Conservation (phyloP, 768 basidiomycete genomes). For the Xerocomellus dryophilus region DNA sequence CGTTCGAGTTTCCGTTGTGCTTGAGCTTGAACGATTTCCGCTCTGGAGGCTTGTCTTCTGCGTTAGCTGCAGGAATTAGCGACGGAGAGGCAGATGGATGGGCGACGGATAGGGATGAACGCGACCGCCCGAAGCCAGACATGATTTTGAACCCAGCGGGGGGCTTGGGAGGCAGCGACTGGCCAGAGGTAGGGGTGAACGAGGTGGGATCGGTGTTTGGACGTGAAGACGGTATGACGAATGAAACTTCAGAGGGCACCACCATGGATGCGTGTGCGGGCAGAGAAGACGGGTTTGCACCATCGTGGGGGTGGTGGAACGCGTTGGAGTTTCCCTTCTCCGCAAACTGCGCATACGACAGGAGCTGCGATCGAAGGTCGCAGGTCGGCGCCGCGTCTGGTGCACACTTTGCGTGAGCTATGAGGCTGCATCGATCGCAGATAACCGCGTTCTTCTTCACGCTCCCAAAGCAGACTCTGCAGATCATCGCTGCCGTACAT, state of each 20-base stretch:
- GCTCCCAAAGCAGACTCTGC: conserved; percentile 74
- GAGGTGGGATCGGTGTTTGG: conserved; percentile 47
- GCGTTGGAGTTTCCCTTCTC: conserved; percentile 60
- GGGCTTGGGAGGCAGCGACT: conserved; percentile 35
- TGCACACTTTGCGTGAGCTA: conserved; percentile 79
- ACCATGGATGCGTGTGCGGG: conserved; percentile 29
- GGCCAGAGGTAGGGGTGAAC: conserved; percentile 25
- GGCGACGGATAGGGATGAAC: conserved; percentile 51
- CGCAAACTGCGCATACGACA: conserved; percentile 75
- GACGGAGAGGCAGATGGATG: conserved; percentile 32
- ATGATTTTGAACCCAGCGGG: conserved; percentile 65
- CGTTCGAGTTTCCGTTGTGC: conserved; percentile 38
- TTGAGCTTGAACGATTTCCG: conserved; percentile 37
- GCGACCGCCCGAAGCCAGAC: conserved; percentile 60
- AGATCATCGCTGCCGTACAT: conserved; percentile 65
- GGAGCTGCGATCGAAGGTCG: conserved; percentile 76
- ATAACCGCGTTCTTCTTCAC: conserved; percentile 87
- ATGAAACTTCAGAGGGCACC: conserved; percentile 58
- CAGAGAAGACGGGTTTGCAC: conserved; percentile 20
- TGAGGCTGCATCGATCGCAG: conserved; percentile 86
- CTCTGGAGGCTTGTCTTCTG: conserved; percentile 20
- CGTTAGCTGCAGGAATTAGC: conserved; percentile 22
- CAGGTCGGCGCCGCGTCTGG: conserved; percentile 74
- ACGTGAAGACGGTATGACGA: conserved; percentile 44
- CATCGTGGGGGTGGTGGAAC: conserved; percentile 53